A percentile compares a stretch with the other conserved stretches of the same genome.
phyloP scores from a whole-genome alignment of 2,329 filamentous ascomycete genomes.

The Colletotrichum sidae region DNA sequence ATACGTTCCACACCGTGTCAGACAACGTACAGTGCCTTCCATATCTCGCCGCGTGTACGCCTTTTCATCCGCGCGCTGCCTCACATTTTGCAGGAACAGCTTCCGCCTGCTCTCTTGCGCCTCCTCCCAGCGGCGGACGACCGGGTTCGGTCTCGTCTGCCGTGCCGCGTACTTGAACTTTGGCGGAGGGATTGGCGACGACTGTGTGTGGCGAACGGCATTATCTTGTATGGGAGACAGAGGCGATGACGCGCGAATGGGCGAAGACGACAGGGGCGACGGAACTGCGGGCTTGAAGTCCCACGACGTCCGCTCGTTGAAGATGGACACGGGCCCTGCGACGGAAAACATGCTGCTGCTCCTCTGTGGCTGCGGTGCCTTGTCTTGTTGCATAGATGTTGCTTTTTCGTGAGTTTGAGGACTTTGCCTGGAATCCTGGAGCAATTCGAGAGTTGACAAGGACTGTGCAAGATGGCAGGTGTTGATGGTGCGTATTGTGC shows the following conservation, averaged over 20 bases:
- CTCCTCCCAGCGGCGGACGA: constrained; percentile 70
- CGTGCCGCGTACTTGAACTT: constrained; percentile 66
- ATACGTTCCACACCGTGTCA: too few species aligned
- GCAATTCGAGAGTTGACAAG: too few species aligned
- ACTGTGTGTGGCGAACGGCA: constrained; percentile 55
- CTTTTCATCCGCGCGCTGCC: constrained; percentile 69
- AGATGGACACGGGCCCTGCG: constrained; percentile 53
- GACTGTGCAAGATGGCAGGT: too few species aligned
- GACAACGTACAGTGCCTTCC: constrained; percentile 64
- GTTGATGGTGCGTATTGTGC: not conserved
- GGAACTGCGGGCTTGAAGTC: constrained; percentile 60
- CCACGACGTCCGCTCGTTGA: constrained; percentile 54
- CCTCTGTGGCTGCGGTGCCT: constrained; percentile 40
- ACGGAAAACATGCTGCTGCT: constrained; percentile 54
- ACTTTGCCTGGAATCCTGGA: too few species aligned
- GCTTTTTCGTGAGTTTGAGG: constrained; percentile 5
- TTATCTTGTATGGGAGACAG: constrained; percentile 58
- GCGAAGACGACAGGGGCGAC: constrained; percentile 71
- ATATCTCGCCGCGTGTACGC: constrained; percentile 71
- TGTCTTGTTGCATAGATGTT: constrained; percentile 48
- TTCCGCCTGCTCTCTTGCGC: constrained; percentile 72
- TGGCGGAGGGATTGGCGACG: constrained; percentile 55
- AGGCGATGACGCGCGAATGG: constrained; percentile 63
- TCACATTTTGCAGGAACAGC: constrained; percentile 76
- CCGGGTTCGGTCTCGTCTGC: constrained; percentile 70